Evolutionary conservation across 2,329 filamentous ascomycete genomes (phyloP).

Genomic region (Alternaria angustiovoidea): DNA sequence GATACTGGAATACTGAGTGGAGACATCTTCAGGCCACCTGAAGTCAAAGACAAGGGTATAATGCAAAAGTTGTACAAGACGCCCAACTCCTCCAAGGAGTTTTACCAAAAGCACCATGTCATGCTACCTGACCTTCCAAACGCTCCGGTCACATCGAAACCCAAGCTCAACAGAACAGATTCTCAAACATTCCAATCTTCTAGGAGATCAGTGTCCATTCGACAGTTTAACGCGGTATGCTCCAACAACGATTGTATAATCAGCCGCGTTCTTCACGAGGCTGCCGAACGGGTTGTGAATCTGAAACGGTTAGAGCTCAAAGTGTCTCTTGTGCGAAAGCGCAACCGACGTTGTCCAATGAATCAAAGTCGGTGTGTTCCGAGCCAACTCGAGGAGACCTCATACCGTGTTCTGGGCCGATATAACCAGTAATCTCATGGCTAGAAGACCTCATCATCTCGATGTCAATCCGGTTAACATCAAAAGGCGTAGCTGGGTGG

Average conservation of each 20-base stretch:
- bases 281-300: background rate
- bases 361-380: background rate
- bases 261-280: background rate
- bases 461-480: background rate
- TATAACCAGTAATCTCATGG: background rate
- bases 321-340: background rate
- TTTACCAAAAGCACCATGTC: background rate
- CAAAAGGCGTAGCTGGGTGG: background rate
- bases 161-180: background rate
- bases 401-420: no score
- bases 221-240: background rate
- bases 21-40: background rate
- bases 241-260: background rate
- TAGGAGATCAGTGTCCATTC: accelerated
- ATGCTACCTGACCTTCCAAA: background rate
- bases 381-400: no score
- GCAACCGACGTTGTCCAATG: background rate
- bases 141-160: background rate
- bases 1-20: background rate
- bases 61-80: background rate
- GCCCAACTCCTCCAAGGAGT: background rate
- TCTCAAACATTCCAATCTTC: background rate
- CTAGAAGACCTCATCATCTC: background rate
- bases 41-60: background rate
- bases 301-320: background rate